Evolutionary conservation across 345 rosid species (phyloP).

Genomic region (Psidium friedrichsthalianum): DNA sequence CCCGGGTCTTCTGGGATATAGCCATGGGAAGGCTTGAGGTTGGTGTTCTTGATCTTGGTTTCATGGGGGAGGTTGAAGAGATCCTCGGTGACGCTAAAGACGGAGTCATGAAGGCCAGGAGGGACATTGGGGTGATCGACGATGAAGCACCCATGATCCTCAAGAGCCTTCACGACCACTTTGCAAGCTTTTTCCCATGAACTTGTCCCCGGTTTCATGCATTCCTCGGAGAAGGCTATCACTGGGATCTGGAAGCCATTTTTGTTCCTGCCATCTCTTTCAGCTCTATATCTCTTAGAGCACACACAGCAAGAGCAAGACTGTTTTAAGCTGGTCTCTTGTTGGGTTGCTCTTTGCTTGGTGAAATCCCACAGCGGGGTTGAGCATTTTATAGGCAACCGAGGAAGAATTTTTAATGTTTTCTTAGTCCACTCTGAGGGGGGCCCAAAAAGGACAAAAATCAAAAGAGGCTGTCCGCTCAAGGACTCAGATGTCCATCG

Average conservation of each 20-base stretch:
- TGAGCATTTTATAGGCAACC: background rate
- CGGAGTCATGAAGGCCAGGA: conserved; percentile 1
- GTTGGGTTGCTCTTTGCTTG: background rate
- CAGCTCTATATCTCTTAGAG: background rate
- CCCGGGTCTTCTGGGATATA: conserved; percentile 18
- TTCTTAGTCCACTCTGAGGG: background rate
- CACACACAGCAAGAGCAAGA: background rate
- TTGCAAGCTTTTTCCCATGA: conserved; percentile 13
- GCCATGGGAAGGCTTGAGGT: conserved; percentile 23
- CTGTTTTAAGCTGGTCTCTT: background rate
- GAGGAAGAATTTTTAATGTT: background rate
- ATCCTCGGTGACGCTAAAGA: conserved; percentile 4
- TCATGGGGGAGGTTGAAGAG: conserved; percentile 18
- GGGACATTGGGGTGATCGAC: background rate
- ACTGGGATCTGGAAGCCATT: conserved; percentile 1
- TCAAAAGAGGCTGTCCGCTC: background rate
- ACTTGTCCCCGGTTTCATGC: conserved; percentile 6
- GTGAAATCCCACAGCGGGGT: background rate
- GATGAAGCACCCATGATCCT: conserved; percentile 21
- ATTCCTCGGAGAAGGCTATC: background rate
- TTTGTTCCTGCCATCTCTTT: background rate
- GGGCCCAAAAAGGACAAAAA: background rate
- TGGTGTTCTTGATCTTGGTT: conserved; percentile 27
- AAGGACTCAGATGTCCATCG: background rate
- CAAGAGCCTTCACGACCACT: conserved; percentile 9